Base-by-base conservation (phyloP, 345 rosid genomes). In the Acer negundo region DNA sequence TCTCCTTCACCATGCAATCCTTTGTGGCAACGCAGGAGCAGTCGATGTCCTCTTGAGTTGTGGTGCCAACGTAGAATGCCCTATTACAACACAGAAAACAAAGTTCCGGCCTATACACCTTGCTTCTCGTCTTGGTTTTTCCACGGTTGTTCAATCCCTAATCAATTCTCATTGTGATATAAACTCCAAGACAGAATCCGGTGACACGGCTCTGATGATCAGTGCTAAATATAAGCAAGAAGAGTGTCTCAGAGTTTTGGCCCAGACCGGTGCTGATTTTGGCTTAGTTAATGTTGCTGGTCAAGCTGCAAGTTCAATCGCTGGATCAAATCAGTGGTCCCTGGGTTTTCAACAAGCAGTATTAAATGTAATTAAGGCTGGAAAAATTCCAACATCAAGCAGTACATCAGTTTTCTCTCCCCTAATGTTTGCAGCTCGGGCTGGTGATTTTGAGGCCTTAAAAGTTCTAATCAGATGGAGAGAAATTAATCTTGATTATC, bases 1-100 rank as follows among this genome's bases (percentile, higher is more conserved):
- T 68, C 93, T 94, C 75, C 94, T 96, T 70, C 99, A 96, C 80
- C 97, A 96, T 77, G 98, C 97, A 53, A 85, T 96, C 81, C 94
- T 94, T 74, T 94, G 98, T 69, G 87, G 95, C 66, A 92, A 85
- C 80, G 79, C 84, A 35, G 94, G 87, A 79, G 97, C 97, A 31
- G 91, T 93, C 19, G 80, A 75, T 10, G 89, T 87, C 62, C 99
- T 96, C 61, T 78, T 92, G 72, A 82, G 83, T 68, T 82, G 83
- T 46, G 95, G 98, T 3, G 92, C 92, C 8, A 66, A 88, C 80
- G 86, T 72, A 20, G 98, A 94, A 79, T 78, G 78, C 64, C 85
- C 97, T 70, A 84, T 91, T 74, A 88, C 53, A 80, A 71, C 88
- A 26, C 73, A 26, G 61, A 93, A 87, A 85, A 72, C 83, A 0